These are phyloP conservation scores for Paraphaeosphaeria minitans DNA, from an alignment of 2,329 filamentous ascomycete species.

Conservation along the genomic window DNA sequence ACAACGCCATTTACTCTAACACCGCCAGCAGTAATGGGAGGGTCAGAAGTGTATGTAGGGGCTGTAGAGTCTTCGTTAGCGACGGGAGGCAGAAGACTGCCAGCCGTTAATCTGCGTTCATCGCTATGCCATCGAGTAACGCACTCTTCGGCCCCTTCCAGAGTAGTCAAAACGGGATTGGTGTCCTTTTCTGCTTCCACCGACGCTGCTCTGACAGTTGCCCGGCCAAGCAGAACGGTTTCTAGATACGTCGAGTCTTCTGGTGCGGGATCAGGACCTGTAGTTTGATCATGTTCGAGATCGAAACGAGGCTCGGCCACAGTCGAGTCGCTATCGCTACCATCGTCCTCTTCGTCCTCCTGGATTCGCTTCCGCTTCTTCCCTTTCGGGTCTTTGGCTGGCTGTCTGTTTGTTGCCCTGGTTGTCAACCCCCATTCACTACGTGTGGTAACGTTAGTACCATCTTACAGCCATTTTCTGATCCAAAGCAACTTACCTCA, in stretches of 20 bases:
- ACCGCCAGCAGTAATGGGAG: conserved; percentile 12
- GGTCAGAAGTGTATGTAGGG: conserved; percentile 13
- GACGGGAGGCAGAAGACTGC: conserved; percentile 5
- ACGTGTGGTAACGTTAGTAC: not conserved
- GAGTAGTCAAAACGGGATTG: not conserved
- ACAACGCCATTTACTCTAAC: conserved; percentile 22
- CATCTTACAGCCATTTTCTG: not conserved
- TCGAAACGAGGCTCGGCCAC: not conserved
- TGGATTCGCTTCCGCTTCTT: conserved; percentile 6
- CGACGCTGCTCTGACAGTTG: not conserved
- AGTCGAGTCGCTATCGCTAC: conserved; percentile 12
- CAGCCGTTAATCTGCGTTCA: not conserved
- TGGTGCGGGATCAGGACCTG: not conserved
- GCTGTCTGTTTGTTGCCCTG: conserved; percentile 26
- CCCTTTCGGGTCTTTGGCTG: conserved; percentile 6
- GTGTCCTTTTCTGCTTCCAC: not conserved
- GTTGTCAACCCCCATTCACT: conserved; percentile 40
- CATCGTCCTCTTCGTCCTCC: conserved; percentile 12
- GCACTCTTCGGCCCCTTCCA: conserved; percentile 16
- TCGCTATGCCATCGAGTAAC: not conserved
- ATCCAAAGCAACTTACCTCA: conserved; percentile 26
- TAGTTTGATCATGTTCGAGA: not conserved
- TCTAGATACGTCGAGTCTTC: conserved; percentile 10
- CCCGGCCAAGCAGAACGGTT: conserved; percentile 7
- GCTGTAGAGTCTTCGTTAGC: conserved; percentile 10